These are phyloP conservation scores for Daldinia vernicosa DNA, from an alignment of 495 filamentous ascomycete species.

Conservation along the genomic window DNA sequence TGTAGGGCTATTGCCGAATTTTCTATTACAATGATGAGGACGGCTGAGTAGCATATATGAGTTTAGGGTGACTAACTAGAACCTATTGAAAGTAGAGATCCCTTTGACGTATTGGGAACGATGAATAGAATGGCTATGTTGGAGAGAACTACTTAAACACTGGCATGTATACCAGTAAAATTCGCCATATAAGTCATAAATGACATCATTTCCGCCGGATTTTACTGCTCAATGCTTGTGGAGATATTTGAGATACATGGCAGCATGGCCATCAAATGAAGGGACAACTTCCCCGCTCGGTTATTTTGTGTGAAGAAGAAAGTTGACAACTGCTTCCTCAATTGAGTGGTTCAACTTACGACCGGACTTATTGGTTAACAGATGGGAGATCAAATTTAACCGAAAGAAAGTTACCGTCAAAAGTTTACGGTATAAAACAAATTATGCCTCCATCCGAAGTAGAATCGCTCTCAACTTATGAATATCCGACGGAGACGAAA, in stretches of 20 bases:
- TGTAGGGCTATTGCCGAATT: too few relatives aligned
- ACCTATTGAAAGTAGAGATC: too few relatives aligned
- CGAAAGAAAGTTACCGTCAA: background rate
- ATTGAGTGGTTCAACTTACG: background rate
- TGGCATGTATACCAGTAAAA: background rate
- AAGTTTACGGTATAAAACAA: background rate
- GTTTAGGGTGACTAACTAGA: too few relatives aligned
- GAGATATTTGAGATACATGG: background rate
- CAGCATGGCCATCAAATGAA: background rate
- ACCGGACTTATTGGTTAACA: background rate
- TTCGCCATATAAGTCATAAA: conserved; percentile 26
- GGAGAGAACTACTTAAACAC: too few relatives aligned
- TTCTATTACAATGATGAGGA: too few relatives aligned
- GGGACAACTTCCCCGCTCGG: conserved; percentile 28
- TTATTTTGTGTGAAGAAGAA: background rate
- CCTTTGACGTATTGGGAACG: too few relatives aligned
- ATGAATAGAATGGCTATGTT: too few relatives aligned
- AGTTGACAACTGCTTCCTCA: background rate
- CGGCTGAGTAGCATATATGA: too few relatives aligned
- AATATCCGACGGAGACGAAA: conserved; percentile 32
- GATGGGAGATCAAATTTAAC: background rate
- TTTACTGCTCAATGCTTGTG: conserved; percentile 8
- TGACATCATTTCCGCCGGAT: conserved; percentile 30
- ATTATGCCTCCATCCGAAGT: conserved; percentile 22
- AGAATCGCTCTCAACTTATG: conserved; percentile 14